phyloP scores from a whole-genome alignment of 306 rosid genomes.

The Lotus japonicus region DNA sequence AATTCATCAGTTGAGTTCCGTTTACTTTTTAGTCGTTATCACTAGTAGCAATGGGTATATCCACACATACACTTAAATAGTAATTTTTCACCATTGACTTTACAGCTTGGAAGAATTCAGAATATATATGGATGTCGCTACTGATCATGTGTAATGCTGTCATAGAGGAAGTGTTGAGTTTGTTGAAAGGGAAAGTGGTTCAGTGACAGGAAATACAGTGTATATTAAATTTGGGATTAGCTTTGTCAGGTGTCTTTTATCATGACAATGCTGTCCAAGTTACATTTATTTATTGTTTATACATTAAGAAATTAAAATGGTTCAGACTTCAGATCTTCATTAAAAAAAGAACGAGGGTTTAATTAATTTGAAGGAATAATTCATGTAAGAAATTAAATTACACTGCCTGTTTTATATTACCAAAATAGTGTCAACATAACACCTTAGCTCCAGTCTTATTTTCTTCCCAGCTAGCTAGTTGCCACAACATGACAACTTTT shows the following conservation, averaged over 20 bases:
- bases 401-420: not conserved
- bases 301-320: not conserved
- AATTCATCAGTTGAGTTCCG: no score
- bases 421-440: not conserved
- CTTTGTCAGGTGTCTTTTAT: constrained; percentile 14
- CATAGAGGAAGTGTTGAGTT: not conserved
- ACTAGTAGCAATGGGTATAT: no score
- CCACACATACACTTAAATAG: no score
- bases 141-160: not conserved
- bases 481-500: constrained; percentile 33
- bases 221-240: not conserved
- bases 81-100: constrained; percentile 8
- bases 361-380: not conserved
- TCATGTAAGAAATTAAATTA: not conserved
- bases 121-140: not conserved
- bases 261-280: constrained; percentile 4
- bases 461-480: constrained; percentile 20
- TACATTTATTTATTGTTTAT: not conserved
- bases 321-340: not conserved
- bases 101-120: not conserved
- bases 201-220: not conserved
- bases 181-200: not conserved
- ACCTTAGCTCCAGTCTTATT: not conserved
- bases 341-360: not conserved
- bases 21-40: no score